Evolutionary conservation across 176 grass and related monocot genomes (phyloP).

Genomic region (Rhynchospora breviuscula): DNA sequence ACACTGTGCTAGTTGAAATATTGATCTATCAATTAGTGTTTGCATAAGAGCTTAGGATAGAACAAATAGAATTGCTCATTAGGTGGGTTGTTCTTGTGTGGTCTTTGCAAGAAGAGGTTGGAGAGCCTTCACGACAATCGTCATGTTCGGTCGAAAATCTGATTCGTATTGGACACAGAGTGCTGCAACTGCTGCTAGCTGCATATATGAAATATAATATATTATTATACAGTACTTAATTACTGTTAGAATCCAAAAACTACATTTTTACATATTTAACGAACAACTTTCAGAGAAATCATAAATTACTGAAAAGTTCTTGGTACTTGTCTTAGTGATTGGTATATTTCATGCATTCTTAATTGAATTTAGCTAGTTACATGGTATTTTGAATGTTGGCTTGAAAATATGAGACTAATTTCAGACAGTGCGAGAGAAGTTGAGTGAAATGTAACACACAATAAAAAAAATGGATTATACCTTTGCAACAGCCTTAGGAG

Average conservation of each 20-base stretch:
- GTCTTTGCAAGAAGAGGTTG: constrained; percentile 52
- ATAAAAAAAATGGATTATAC: constrained; percentile 18
- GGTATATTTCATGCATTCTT: no score
- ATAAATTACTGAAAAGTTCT: not conserved
- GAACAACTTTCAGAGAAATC: not conserved
- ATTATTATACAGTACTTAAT: not conserved
- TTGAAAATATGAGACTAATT: no score
- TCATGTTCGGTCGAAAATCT: constrained; percentile 92
- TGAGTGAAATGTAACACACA: no score
- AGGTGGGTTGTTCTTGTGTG: not conserved
- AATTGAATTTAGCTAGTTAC: no score
- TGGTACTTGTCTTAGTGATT: not conserved
- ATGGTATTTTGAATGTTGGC: no score
- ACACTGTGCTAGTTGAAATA: not conserved
- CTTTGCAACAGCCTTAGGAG: constrained; percentile 87
- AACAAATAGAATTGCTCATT: not conserved
- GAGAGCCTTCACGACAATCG: constrained; percentile 76
- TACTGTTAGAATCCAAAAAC: no score
- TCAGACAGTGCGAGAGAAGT: no score
- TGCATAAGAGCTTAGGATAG: not conserved
- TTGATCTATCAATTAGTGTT: not conserved
- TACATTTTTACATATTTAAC: no score
- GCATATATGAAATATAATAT: not conserved
- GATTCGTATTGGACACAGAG: constrained; percentile 74
- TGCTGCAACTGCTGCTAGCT: constrained; percentile 75